Evolutionary conservation across 1,284 basidiomycete genomes (phyloP).

Genomic region (Ustilago cynodontis): DNA sequence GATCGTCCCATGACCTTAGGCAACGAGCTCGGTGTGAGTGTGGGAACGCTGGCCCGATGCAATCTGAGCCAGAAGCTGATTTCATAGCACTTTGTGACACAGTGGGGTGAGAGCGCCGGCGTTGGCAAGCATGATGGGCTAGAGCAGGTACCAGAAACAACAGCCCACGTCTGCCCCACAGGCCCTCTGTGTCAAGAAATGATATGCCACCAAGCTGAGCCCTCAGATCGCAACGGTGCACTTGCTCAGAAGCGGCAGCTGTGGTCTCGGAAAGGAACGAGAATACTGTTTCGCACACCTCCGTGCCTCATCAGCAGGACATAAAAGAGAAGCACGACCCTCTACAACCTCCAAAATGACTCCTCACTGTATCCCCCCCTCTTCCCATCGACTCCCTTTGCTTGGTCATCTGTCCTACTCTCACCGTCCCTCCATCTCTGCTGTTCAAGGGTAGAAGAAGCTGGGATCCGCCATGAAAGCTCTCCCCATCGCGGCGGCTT

Average conservation of each 20-base stretch:
- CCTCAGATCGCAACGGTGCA: too few species aligned
- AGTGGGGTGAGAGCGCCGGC: not conserved
- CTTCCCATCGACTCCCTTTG: too few species aligned
- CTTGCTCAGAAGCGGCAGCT: not conserved
- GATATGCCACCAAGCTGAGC: too few species aligned
- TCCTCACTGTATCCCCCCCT: not conserved
- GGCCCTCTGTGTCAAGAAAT: too few species aligned
- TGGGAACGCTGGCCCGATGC: not conserved
- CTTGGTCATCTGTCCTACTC: not conserved
- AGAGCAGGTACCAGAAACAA: too few species aligned
- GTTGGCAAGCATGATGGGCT: not conserved
- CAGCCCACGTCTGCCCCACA: too few species aligned
- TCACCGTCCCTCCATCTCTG: not conserved
- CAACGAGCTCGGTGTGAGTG: not conserved
- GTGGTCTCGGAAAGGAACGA: not conserved
- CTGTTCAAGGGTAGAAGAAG: not conserved
- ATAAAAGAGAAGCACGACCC: not conserved
- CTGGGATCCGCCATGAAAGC: not conserved
- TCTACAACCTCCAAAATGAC: not conserved
- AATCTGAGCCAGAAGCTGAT: not conserved
- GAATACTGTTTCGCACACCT: not conserved
- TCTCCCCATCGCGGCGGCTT: conserved; percentile 11
- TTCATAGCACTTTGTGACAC: not conserved
- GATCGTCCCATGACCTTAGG: not conserved
- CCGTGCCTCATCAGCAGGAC: not conserved